A percentile compares a stretch with the other conserved stretches of the same genome.
Evolutionary conservation across 2,329 filamentous ascomycete genomes (phyloP).

Genomic region (Colletotrichum siamense): DNA sequence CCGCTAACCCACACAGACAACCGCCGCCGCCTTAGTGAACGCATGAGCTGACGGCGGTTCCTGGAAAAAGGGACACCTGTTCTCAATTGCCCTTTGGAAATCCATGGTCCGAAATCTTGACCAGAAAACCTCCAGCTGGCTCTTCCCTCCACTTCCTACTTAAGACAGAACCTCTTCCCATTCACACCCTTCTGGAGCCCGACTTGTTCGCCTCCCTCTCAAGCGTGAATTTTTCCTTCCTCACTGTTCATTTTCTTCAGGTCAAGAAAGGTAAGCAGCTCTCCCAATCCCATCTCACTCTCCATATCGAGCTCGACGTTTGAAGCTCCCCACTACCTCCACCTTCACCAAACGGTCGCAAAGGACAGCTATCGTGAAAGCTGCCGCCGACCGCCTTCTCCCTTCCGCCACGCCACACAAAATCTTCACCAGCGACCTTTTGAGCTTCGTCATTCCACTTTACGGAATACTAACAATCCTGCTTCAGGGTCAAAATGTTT

Average conservation of each 20-base stretch:
- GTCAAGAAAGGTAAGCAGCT: constrained; percentile 18
- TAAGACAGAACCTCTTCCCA: constrained; percentile 11
- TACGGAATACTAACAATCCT: background rate
- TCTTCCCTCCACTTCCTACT: background rate
- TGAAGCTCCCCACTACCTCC: background rate
- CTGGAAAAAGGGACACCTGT: constrained; percentile 25
- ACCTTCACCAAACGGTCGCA: background rate
- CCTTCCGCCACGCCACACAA: background rate
- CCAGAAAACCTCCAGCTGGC: constrained; percentile 1
- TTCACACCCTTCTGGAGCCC: background rate
- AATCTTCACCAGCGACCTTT: background rate
- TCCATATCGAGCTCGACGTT: background rate
- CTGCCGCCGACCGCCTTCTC: background rate
- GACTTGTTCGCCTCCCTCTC: background rate
- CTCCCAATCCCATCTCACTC: background rate
- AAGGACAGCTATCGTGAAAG: background rate
- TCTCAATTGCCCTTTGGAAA: constrained; percentile 24
- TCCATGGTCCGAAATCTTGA: constrained; percentile 6
- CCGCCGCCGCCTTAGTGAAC: constrained; percentile 19
- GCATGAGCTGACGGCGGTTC: constrained; percentile 19
- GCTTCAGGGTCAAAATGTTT: constrained; percentile 46
- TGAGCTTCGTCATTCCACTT: background rate
- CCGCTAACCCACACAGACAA: constrained; percentile 1
- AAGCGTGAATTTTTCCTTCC: constrained; percentile 10
- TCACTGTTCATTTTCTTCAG: constrained; percentile 18